phyloP scores from a whole-genome alignment of 768 basidiomycete genomes.

The Suillus americanus region DNA sequence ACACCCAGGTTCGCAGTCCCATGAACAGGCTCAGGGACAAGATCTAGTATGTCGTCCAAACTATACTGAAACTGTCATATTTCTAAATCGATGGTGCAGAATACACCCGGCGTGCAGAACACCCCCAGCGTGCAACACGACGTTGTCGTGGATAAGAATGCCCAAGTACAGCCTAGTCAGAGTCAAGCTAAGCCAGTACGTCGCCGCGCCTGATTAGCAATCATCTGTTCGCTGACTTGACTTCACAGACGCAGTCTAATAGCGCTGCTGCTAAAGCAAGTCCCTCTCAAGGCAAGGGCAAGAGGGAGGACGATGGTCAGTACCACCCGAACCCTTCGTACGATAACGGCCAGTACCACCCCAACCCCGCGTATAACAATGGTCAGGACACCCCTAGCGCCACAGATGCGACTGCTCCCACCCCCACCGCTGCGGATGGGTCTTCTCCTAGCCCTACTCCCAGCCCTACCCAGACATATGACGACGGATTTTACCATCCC shows the following conservation, averaged over 20 bases:
- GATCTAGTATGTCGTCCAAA: not conserved
- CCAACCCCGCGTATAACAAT: conserved; percentile 21
- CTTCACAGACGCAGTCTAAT: not conserved
- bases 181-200: not conserved
- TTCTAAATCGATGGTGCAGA: not conserved
- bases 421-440: not conserved
- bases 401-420: too few species aligned
- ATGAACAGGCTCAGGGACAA: conserved; percentile 1
- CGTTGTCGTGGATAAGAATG: not conserved
- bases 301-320: conserved; percentile 16
- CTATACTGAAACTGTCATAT: not conserved
- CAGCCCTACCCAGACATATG: not conserved
- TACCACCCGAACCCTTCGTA: conserved; percentile 6
- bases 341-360: conserved; percentile 24
- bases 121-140: not conserved
- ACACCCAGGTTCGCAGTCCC: not conserved
- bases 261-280: not conserved
- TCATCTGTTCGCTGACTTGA: not conserved
- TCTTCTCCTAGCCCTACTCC: not conserved
- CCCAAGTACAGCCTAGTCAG: not conserved
- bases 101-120: not conserved
- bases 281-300: not conserved
- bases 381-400: conserved; percentile 8
- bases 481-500: conserved; percentile 13
- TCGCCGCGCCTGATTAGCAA: not conserved